These are phyloP conservation scores for Sporothrix dimorphospora DNA, from an alignment of 2,329 filamentous ascomycete genomes.

Conservation along the genomic window DNA sequence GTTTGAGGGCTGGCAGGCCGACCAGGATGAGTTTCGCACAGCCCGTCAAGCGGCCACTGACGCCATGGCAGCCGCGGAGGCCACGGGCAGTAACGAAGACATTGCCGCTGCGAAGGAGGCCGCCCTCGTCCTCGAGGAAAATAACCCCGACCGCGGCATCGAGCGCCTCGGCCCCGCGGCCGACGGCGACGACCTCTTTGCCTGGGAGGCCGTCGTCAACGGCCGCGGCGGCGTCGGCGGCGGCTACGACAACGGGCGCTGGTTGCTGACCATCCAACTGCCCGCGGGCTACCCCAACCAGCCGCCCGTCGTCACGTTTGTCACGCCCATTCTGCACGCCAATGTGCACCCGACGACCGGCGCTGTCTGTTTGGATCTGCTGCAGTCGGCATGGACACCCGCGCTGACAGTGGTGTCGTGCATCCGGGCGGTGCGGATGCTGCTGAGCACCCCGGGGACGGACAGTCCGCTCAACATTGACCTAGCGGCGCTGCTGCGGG, in stretches of 20 bases:
- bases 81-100: neutral
- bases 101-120: neutral
- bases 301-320: constrained; percentile 78
- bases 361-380: constrained; percentile 91
- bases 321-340: constrained; percentile 83
- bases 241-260: constrained; percentile 71
- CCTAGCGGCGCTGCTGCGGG: constrained; percentile 69
- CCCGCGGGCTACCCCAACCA: constrained; percentile 77
- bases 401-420: constrained; percentile 80
- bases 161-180: constrained; percentile 59
- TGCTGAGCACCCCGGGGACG: constrained; percentile 68
- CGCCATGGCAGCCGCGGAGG: neutral
- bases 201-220: constrained; percentile 64
- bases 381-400: constrained; percentile 80
- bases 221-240: constrained; percentile 56
- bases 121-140: constrained; percentile 15
- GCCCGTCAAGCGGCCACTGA: neutral
- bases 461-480: constrained; percentile 81
- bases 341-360: constrained; percentile 74
- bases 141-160: constrained; percentile 47
- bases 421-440: constrained; percentile 71
- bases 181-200: constrained; percentile 57
- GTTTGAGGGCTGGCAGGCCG: constrained; percentile 56
- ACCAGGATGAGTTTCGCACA: constrained; percentile 43
- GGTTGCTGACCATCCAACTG: constrained; percentile 78